These are phyloP conservation scores for Luffa acutangula DNA, from an alignment of 306 rosid species.

Conservation along the genomic window DNA sequence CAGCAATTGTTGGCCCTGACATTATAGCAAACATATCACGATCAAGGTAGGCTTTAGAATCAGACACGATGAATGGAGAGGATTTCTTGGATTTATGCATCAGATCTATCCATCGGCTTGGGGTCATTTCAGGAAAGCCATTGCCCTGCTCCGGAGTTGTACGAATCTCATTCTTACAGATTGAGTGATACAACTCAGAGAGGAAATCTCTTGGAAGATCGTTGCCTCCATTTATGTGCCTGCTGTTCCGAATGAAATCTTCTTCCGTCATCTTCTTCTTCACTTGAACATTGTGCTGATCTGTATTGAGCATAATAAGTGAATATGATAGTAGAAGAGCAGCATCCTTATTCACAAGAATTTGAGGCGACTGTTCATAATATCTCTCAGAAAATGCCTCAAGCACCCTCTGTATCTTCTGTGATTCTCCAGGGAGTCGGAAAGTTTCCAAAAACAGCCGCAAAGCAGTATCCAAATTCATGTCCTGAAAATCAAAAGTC, in stretches of 20 bases:
- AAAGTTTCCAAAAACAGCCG: constrained; percentile 91
- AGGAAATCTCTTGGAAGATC: constrained; percentile 91
- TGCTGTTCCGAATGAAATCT: constrained; percentile 78
- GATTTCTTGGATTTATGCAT: constrained; percentile 81
- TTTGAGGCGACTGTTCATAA: constrained; percentile 83
- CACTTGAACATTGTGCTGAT: constrained; percentile 93
- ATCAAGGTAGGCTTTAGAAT: constrained; percentile 82
- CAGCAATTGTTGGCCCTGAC: constrained; percentile 99
- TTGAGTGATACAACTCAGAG: constrained; percentile 75
- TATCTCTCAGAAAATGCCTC: constrained; percentile 99
- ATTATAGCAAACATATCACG: constrained; percentile 94
- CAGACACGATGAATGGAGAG: constrained; percentile 79
- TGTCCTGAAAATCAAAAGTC: constrained; percentile 95
- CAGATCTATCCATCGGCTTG: constrained; percentile 93
- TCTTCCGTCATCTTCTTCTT: constrained; percentile 99
- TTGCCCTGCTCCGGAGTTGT: constrained; percentile 86
- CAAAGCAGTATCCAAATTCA: constrained; percentile 93
- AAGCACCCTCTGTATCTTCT: constrained; percentile 95
- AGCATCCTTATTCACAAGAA: constrained; percentile 92
- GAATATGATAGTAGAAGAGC: constrained; percentile 90
- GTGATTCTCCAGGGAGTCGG: constrained; percentile 96
- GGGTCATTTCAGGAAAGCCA: constrained; percentile 94
- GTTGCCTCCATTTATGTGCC: constrained; percentile 87
- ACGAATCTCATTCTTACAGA: constrained; percentile 94
- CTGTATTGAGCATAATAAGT: constrained; percentile 88